Conservation (phyloP, 768 basidiomycete species). For the Lactarius pseudohatsudake region DNA sequence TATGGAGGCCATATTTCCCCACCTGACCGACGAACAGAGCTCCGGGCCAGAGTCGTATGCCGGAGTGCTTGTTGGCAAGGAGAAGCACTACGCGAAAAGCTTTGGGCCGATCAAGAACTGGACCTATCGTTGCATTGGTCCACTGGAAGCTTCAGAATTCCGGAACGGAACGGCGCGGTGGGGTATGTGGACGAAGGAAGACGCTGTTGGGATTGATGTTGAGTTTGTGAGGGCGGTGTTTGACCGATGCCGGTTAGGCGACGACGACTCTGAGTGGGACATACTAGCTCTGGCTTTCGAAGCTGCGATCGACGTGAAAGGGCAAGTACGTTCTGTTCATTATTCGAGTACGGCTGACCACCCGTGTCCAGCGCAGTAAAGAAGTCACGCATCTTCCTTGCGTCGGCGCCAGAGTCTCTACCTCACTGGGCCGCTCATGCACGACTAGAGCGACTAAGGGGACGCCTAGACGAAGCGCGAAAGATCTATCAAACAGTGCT, state of each 20-base stretch:
- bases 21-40: slow-evolving; percentile 33
- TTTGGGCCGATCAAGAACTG: slow-evolving; percentile 73
- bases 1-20: slow-evolving; percentile 56
- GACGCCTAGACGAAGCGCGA: slow-evolving; percentile 63
- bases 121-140: slow-evolving; percentile 52
- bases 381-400: slow-evolving; percentile 63
- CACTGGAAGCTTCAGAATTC: slow-evolving; percentile 48
- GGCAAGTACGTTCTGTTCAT: slow-evolving; percentile 39
- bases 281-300: slow-evolving; percentile 65
- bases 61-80: slow-evolving; percentile 65
- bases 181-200: slow-evolving; percentile 46
- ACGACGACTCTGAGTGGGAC: slow-evolving; percentile 64
- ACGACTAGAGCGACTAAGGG: slow-evolving; percentile 65
- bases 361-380: slow-evolving; percentile 56
- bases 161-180: slow-evolving; percentile 40
- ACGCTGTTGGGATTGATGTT: slow-evolving; percentile 51
- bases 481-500: slow-evolving; percentile 76
- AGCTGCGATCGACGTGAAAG: slow-evolving; percentile 55
- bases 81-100: slow-evolving; percentile 56
- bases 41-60: slow-evolving; percentile 60
- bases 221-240: slow-evolving; percentile 59
- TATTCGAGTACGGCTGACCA: background rate
- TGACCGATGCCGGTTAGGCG: slow-evolving; percentile 49
- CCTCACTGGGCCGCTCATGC: slow-evolving; percentile 76
- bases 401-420: slow-evolving; percentile 54